phyloP scores from a whole-genome alignment of 2,329 filamentous ascomycete species.

The Venturia oleaginea region DNA sequence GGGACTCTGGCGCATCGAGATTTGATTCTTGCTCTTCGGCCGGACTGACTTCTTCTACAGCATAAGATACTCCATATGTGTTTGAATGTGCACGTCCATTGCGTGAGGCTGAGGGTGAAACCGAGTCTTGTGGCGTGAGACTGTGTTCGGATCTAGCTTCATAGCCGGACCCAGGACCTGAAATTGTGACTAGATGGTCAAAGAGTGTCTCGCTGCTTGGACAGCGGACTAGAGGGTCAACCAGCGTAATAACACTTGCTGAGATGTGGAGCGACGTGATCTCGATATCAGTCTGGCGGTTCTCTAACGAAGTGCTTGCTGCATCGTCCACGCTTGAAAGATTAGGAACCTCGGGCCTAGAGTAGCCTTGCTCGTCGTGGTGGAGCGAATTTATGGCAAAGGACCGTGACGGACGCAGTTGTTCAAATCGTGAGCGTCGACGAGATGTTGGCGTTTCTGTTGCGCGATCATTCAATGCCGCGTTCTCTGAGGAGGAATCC shows the following conservation, averaged over 20 bases:
- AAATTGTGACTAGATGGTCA: background rate
- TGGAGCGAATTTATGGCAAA: background rate
- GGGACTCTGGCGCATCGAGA: too few species aligned
- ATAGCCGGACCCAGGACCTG: background rate
- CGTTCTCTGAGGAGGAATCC: background rate
- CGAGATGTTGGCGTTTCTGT: background rate
- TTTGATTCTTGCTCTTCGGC: too few species aligned
- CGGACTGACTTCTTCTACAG: background rate
- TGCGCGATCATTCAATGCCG: background rate
- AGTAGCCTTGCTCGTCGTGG: background rate
- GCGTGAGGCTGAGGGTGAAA: background rate
- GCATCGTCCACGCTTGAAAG: too few species aligned
- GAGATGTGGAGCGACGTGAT: background rate
- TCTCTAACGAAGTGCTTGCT: too few species aligned
- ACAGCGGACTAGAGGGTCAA: background rate
- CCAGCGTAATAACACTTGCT: background rate
- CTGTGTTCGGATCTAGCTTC: background rate
- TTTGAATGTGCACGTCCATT: background rate
- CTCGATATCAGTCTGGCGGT: background rate
- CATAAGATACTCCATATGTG: background rate
- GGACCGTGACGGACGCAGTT: background rate
- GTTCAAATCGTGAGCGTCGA: background rate
- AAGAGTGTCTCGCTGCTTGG: background rate
- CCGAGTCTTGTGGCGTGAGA: background rate
- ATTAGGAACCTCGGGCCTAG: background rate